A percentile compares a stretch with the other conserved stretches of the same genome.
Evolutionary conservation across 129 eudicot species (phyloP).

Genomic region (Gnaphalium uliginosum): DNA sequence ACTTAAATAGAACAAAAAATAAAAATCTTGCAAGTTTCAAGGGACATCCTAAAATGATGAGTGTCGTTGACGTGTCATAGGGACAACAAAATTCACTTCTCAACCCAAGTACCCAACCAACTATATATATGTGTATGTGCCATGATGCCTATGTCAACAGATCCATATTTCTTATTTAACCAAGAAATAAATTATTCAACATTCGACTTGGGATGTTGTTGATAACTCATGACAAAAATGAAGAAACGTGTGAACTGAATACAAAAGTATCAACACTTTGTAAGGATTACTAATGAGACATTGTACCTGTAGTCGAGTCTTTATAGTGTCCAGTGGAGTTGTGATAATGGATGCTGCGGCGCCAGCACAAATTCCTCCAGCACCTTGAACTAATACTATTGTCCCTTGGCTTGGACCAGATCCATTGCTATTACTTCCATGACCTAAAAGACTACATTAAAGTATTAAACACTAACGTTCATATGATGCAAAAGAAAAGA

Average conservation of each 20-base stretch:
- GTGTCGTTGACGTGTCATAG: too few species aligned
- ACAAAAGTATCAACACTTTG: too few species aligned
- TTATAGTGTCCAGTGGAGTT: conserved; percentile 94
- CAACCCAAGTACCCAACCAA: too few species aligned
- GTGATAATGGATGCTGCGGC: conserved; percentile 87
- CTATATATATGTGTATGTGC: too few species aligned
- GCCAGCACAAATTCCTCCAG: conserved; percentile 86
- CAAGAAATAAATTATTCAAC: too few species aligned
- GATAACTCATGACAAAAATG: neutral
- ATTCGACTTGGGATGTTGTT: neutral
- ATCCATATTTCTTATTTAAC: too few species aligned
- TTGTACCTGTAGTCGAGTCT: conserved; percentile 85
- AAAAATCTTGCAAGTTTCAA: too few species aligned
- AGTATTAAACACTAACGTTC: neutral
- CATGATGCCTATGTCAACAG: too few species aligned
- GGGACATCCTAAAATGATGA: too few species aligned
- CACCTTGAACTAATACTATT: conserved; percentile 72
- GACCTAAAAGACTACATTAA: conserved; percentile 51
- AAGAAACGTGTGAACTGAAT: neutral
- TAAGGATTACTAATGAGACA: neutral
- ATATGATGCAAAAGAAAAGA: neutral
- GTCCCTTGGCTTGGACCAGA: conserved; percentile 50
- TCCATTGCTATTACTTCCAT: conserved; percentile 45
- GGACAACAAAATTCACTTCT: too few species aligned
- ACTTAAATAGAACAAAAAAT: too few species aligned